Evolutionary conservation across 2,329 filamentous ascomycete species (phyloP), one percentile per base, ranked within the genome.

Genomic region (Fusarium annulatum): DNA sequence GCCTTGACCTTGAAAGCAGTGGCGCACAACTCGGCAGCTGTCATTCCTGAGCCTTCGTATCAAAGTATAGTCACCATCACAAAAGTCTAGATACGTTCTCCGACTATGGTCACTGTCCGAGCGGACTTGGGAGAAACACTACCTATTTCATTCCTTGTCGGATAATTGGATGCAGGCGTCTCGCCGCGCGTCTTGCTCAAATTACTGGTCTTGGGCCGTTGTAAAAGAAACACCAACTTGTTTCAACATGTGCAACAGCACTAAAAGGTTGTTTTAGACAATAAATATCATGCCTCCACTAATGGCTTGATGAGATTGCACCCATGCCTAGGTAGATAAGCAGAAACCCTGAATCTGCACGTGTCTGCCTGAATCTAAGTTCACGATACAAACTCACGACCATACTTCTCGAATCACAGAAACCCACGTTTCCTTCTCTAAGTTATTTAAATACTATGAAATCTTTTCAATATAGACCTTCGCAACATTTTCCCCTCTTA

Each of bases 401-500:
- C 26, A 46, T 21, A 15, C 19, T 28, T 21, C 45, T 21, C 18
- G 19, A 21, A 46, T 21, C 12, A 46, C 12, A 14, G 28, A 46
- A 28, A 26, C 12, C 11, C 45, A 46, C 18, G 18, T 46, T 46
- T 9, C 18, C 26, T 9, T 12, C 4, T 21, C 9, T 14, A 21
- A 0, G 1, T 21, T 28, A 3, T 14, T 48, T 9, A 9, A 48
- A 21, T 30, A 11, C 23, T 12, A 30, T 21, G 5, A 5, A 7
- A 0, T 5, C 6, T 21, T 9, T 8, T 12, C 4, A 15, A 7
- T 28, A 15, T 7, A 21, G 5, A 4, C 12, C 12, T n/a, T 43
- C 16, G 4, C 14, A 15, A 10, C 5, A 23, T 9, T 9, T 4
- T 9, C 7, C 19, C 43, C 18, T 19, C 8, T 28, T 4, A 30